phyloP scores from a whole-genome alignment of 1,284 basidiomycete genomes.

The Mycosarcoma mackinlayi region DNA sequence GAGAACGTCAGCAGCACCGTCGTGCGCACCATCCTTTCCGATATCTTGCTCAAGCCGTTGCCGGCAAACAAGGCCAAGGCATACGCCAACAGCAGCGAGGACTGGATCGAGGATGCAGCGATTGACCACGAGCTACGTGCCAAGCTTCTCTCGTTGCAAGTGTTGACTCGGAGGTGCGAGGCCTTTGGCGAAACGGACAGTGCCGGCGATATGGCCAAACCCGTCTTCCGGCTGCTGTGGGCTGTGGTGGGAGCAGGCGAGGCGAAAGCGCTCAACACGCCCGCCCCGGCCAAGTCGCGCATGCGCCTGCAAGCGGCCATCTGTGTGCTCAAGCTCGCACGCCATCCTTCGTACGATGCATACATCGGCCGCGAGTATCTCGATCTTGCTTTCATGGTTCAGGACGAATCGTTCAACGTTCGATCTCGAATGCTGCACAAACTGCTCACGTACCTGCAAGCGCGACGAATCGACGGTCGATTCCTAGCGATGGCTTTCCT shows the following conservation, averaged over 20 bases:
- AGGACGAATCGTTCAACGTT: constrained; percentile 89
- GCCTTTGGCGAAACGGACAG: constrained; percentile 43
- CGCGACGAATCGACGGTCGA: constrained; percentile 76
- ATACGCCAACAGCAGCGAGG: constrained; percentile 24
- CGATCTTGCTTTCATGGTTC: constrained; percentile 79
- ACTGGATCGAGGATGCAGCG: constrained; percentile 57
- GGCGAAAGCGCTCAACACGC: constrained; percentile 46
- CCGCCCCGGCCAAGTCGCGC: constrained; percentile 62
- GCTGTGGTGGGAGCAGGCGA: constrained; percentile 50
- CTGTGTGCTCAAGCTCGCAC: constrained; percentile 83
- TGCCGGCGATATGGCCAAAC: constrained; percentile 49
- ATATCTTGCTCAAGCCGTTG: constrained; percentile 55
- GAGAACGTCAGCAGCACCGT: constrained; percentile 82
- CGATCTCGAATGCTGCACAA: constrained; percentile 83
- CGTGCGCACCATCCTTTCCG: constrained; percentile 76
- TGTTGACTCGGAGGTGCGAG: constrained; percentile 54
- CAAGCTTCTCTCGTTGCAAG: constrained; percentile 48
- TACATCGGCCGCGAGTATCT: constrained; percentile 76
- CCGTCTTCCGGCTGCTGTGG: constrained; percentile 58
- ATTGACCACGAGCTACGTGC: constrained; percentile 41
- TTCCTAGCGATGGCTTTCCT: constrained; percentile 89
- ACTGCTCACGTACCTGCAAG: constrained; percentile 75
- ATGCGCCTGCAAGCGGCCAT: constrained; percentile 83
- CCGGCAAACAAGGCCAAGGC: constrained; percentile 20
- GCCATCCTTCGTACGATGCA: constrained; percentile 75